phyloP scores from a whole-genome alignment of 129 eudicot genomes.

The Artemisia argyi region DNA sequence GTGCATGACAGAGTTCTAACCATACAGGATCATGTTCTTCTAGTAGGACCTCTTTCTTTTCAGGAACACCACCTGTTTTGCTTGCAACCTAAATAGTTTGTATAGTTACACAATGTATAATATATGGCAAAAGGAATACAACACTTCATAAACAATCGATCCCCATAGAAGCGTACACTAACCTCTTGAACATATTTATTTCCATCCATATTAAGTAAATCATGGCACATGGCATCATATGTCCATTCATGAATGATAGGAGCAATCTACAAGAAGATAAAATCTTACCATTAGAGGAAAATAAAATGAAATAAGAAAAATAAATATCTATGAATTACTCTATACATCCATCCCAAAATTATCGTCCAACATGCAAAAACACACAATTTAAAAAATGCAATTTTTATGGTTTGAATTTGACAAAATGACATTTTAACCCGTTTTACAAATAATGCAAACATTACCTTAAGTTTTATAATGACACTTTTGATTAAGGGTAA shows the following conservation, averaged over 20 bases:
- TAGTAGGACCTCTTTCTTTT: constrained; percentile 84
- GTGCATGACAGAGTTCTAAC: constrained; percentile 94
- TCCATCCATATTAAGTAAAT: constrained; percentile 80
- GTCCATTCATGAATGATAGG: constrained; percentile 99
- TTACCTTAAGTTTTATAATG: no score
- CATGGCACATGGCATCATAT: constrained; percentile 98
- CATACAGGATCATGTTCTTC: constrained; percentile 93
- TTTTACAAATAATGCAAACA: no score
- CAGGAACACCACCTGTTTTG: constrained; percentile 72
- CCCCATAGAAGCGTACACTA: constrained; percentile 12
- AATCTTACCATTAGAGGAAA: background rate
- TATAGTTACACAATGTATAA: constrained; percentile 30
- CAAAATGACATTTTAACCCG: no score
- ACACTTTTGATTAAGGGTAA: no score
- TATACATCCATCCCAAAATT: no score
- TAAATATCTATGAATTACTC: constrained; percentile 21
- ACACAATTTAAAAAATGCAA: no score
- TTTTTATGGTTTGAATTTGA: no score
- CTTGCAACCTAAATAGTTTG: constrained; percentile 65
- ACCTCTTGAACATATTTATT: constrained; percentile 94
- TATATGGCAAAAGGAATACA: constrained; percentile 22
- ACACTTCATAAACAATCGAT: constrained; percentile 4
- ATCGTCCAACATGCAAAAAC: no score
- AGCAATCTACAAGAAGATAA: constrained; percentile 57
- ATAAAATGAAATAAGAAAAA: constrained; percentile 7